Conservation (phyloP, 2,329 filamentous ascomycete genomes). For the Stachybotrys chartarum region DNA sequence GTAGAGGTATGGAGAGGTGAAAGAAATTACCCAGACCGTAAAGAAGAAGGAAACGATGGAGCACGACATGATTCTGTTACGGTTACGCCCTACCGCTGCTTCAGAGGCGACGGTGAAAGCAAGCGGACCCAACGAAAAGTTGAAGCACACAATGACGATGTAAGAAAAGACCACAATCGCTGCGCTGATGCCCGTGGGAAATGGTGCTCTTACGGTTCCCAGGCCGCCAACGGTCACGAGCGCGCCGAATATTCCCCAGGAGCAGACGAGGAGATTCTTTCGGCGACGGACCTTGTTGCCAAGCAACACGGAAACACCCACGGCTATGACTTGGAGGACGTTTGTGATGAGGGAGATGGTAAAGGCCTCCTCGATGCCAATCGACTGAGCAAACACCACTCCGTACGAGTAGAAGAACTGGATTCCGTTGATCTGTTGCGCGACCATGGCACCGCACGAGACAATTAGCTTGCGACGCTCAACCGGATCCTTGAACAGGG, state of each 20-base stretch:
- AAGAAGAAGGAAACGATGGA: conserved; percentile 36
- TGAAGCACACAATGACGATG: conserved; percentile 35
- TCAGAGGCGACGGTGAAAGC: no score
- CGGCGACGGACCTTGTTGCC: conserved; percentile 32
- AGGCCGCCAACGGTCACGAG: conserved; percentile 34
- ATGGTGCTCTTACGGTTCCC: conserved; percentile 23
- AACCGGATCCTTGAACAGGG: conserved; percentile 33
- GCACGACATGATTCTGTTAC: no score
- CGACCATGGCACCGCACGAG: conserved; percentile 33
- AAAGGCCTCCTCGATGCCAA: conserved; percentile 32
- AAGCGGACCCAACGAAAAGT: conserved; percentile 33
- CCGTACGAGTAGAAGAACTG: conserved; percentile 38
- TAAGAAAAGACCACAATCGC: conserved; percentile 34
- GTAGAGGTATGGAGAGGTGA: conserved; percentile 32
- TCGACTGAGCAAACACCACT: conserved; percentile 33
- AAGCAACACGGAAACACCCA: conserved; percentile 27
- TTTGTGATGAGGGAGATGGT: conserved; percentile 33
- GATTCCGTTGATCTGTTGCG: conserved; percentile 42
- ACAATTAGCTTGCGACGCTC: conserved; percentile 39
- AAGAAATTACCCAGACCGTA: conserved; percentile 31
- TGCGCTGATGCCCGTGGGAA: conserved; percentile 21
- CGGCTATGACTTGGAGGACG: conserved; percentile 34
- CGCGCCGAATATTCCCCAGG: conserved; percentile 28
- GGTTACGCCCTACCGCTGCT: no score
- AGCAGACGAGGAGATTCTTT: conserved; percentile 28